Base-by-base conservation (phyloP, 2,329 filamentous ascomycete species). In the Trichoderma arundinaceum region DNA sequence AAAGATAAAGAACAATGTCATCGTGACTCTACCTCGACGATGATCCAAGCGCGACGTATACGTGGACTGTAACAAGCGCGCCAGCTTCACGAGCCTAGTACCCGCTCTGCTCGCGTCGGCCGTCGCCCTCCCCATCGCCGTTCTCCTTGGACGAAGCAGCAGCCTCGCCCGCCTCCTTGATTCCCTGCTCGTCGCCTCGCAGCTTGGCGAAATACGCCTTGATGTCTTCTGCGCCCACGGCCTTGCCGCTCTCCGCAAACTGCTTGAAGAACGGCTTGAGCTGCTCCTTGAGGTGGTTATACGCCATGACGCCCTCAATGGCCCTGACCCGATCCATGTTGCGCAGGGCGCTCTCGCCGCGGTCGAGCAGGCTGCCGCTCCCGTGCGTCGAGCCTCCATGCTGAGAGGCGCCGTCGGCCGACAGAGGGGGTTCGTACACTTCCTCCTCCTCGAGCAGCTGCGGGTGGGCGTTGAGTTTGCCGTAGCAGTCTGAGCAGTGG, bases 261-360 rank as follows among this genome's bases (percentile, higher is more conserved):
- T 96, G 91, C 78, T 94, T 88, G 73, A 99, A 87, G 76, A 99
- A 98, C 0, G 90, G 89, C 82, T 94, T 97, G n/a, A 99, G 88
- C 75, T 94, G 94, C 74, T 98, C 94, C 74, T 96, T 95, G 67
- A 99, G 85, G 73, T 96, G 91, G 73, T 98, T 97, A 79, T 98
- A 99, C 0, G 94, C 94, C 93, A 98, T 97, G 52, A 96, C 94
- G 15, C 95, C 95, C 77, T 99, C 92, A 64, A 99, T 97, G 4
- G 95, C 95, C 13, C 90, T 86, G 7, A 98, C 94, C 2, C 95
- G 91, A 75, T 99, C 95, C 65, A 99, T 89, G 72, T 92, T 96
- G 75, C 89, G 92, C 33, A 99, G 84, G 0, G 94, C 94, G 54
- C 92, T 94, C 79, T 99, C 95, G 53, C 95, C 95, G 17, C 93